phyloP scores from a whole-genome alignment of 306 rosid species.

The Alnus glutinosa region DNA sequence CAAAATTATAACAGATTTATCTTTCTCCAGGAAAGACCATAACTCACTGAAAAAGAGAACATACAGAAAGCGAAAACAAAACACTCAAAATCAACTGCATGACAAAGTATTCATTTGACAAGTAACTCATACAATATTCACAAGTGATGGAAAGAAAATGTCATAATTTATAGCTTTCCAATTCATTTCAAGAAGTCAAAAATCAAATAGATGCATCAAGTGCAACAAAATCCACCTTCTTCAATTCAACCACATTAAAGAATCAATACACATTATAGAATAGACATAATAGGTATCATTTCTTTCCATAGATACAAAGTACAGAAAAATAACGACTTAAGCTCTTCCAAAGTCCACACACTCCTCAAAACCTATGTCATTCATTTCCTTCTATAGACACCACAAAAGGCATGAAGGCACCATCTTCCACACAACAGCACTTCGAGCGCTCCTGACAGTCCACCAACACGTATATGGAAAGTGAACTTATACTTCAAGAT shows the following conservation, averaged over 20 bases:
- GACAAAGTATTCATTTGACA: constrained; percentile 3
- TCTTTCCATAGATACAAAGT: too few species aligned
- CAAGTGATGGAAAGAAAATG: not conserved
- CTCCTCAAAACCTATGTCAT: too few species aligned
- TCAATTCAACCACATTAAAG: not conserved
- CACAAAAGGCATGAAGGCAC: too few species aligned
- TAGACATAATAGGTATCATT: not conserved
- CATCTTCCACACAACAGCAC: too few species aligned
- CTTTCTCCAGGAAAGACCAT: constrained; percentile 13
- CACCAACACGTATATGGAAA: too few species aligned
- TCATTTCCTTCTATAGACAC: too few species aligned
- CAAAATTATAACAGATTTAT: constrained; percentile 23
- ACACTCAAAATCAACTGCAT: not conserved
- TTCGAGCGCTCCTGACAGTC: too few species aligned
- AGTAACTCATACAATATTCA: not conserved
- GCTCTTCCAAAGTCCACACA: too few species aligned
- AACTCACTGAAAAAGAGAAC: constrained; percentile 10
- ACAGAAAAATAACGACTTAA: too few species aligned
- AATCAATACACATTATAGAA: not conserved
- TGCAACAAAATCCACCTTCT: constrained; percentile 2
- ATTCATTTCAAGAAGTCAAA: not conserved
- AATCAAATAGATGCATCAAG: not conserved
- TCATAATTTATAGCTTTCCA: not conserved
- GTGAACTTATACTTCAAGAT: not conserved
- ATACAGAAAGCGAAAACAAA: constrained; percentile 4